Evolutionary conservation across 257 asterid genomes (phyloP), one percentile per base, ranked within the genome.

Genomic region (Solanum verrucosum): DNA sequence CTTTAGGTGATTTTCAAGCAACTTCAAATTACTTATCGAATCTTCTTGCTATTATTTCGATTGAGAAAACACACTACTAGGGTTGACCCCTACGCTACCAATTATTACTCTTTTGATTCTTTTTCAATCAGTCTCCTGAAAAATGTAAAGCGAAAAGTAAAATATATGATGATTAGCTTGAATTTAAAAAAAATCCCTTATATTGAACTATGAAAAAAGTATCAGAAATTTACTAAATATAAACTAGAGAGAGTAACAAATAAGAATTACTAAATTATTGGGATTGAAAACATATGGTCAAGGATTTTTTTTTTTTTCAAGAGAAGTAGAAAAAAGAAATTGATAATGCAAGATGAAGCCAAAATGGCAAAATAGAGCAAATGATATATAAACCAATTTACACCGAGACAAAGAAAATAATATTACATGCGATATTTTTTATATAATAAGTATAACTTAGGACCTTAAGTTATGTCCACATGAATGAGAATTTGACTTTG

Each of bases 41-140:
- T 82, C 70, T 18, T 49, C 12, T 29, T 9, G 70, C 56, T 20
- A 4, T 27, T 81, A 7, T 15, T 81, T 78, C 10, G 5, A 79
- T 31, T 81, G 31, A 18, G 9, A 33, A 49, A 49, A 49, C 70
- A 46, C 29, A 46, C 70, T 1, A 49, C 70, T 81, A 18, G 73
- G 20, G 20, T 13, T 37, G 16, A 67, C 16, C 63, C n/a, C 35
- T n/a, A 40, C 16, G 10, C 16, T 27, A 44, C 4, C 40, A 79
- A 79, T 16, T 56, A 56, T 20, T 20, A 20, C 11, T 20, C 11
- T 1, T 56, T 56, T 56, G 25, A 56, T 56, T 20, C 10, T 52
- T 56, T 56, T 0, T 0, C 0, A 20, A 21, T 2, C 5, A 56
- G 20, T 56, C 5, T 56, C 65, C 10, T 56, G 2, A 0, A 56